Evolutionary conservation across 2,329 filamentous ascomycete species (phyloP), one percentile per base, ranked within the genome.

Genomic region (Beauveria brongniartii): DNA sequence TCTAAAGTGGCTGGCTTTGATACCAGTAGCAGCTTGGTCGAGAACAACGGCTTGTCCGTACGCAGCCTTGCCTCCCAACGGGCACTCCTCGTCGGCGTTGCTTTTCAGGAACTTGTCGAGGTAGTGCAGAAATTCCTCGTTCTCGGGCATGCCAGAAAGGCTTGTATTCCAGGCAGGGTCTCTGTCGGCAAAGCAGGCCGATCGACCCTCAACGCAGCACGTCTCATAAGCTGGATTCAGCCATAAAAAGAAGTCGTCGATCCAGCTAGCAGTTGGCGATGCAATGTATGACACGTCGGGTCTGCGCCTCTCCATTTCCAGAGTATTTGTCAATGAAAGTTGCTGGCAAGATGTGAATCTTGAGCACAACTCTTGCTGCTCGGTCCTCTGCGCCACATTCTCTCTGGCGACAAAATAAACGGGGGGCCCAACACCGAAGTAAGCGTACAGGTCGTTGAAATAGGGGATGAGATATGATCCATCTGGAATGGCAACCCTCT

Each of bases 161-260:
- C 90, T 93, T 55, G 92, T 88, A 69, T 96, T 97, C 93, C 93
- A 99, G 0, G 87, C 78, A 2, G 91, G 91, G 22, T 86, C 75
- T 47, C 92, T 86, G 64, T 86, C 80, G 28, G 84, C 84, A 69
- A 99, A 97, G 74, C 94, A 99, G 1, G 87, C 80, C 67, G 86
- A 78, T 51, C 84, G 84, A 55, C 85, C 71, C 63, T 93, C 87
- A 43, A 89, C 80, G 68, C 90, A 97, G 76, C 82, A 87, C 55
- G 82, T 77, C 50, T 92, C 89, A 24, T 77, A 75, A 48, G 91
- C 83, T 0, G 94, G 94, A 67, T 97, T 96, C n/a, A 97, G 78
- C 93, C 94, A 99, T 63, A 91, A 82, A 75, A 97, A 91, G 75
- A 91, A 97, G 71, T 99, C 94, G 66, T 99, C 94, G 20, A 99